Conservation (phyloP, 2,329 filamentous ascomycete genomes). For the Trichoderma asperellum region DNA sequence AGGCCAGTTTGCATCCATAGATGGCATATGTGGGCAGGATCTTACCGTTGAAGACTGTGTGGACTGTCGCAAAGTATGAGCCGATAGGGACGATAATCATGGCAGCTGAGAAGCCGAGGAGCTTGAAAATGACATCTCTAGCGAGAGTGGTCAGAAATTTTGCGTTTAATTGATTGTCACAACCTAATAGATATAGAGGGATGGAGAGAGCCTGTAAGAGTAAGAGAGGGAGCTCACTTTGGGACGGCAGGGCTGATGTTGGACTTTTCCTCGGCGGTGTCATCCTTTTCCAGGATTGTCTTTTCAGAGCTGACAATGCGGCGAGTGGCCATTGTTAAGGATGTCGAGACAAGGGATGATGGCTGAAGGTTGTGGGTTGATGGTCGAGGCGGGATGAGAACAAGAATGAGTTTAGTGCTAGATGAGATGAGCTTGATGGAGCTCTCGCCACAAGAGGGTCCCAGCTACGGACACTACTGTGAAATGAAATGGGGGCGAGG, state of each 20-base stretch:
- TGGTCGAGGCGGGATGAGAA: neutral
- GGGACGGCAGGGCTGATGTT: conserved; percentile 84
- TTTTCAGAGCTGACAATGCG: conserved; percentile 69
- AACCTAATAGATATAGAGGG: neutral
- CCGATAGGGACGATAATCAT: conserved; percentile 89
- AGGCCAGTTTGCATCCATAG: neutral
- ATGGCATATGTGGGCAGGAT: neutral
- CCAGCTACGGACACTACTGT: conserved; percentile 3
- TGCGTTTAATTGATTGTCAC: neutral
- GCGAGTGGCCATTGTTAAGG: conserved; percentile 67
- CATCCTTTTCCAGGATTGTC: conserved; percentile 65
- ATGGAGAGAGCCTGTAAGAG: neutral
- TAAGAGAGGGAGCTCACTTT: conserved; percentile 57
- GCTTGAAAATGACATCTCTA: conserved; percentile 85
- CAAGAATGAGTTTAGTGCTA: neutral
- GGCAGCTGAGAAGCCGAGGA: conserved; percentile 85
- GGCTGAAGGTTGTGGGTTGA: neutral
- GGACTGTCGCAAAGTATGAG: conserved; percentile 82
- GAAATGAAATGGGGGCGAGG: neutral
- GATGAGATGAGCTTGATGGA: conserved; percentile 15
- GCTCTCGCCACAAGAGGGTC: conserved; percentile 24
- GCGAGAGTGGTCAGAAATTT: neutral
- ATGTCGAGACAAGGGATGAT: conserved; percentile 20
- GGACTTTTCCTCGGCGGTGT: conserved; percentile 60
- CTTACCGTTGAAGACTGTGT: conserved; percentile 75